Evolutionary conservation across 371 early-diverging fungal genomes (phyloP), one percentile per base, ranked within the genome.

Genomic region (Mortierella sp.): DNA sequence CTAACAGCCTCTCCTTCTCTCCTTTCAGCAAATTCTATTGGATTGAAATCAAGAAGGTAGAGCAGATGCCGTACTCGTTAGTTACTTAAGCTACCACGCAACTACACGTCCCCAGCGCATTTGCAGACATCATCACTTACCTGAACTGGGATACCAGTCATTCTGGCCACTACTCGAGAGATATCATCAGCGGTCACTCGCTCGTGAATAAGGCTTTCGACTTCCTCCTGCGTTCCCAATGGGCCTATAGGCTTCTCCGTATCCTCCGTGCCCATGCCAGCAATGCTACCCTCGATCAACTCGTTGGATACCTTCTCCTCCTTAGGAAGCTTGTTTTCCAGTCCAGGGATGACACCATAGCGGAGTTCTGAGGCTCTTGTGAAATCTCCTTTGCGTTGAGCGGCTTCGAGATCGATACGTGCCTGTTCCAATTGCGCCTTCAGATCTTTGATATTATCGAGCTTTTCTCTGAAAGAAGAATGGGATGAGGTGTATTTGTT

Each of bases 81-180:
- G 49, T 22, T n/a, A n/a, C 18, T 49, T 3, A 20, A 8, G 18
- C n/a, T 18, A 6, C 18, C n/a, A 20, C 49, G 18, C n/a, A 49
- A 49, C 4, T 49, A 4, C 49, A n/a, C 11, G 43, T 14, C 43
- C 0, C 5, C 8, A 8, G 49, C 4, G n/a, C 49, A n/a, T n/a
- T n/a, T 12, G 3, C 14, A 47, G 26, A 0, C 1, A 11, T 64
- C 55, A 22, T 20, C 22, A 24, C 80, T 64, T 81, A 87, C 86
- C 66, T 90, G 89, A 2, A 96, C 95, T 16, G 97, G 97, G 64
- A 98, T 97, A 43, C 96, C 96, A 4, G 97, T 97, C 87, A 93
- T 91, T 28, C 93, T 89, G 5, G 94, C 89, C 8, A 98, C 93
- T 4, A 97, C 94, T 54, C 92, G 88, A 1, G 97, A 97, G 79